Evolutionary conservation across 495 filamentous ascomycete genomes (phyloP), one percentile per base, ranked within the genome.

Genomic region (Aspergillus heteromorphus): DNA sequence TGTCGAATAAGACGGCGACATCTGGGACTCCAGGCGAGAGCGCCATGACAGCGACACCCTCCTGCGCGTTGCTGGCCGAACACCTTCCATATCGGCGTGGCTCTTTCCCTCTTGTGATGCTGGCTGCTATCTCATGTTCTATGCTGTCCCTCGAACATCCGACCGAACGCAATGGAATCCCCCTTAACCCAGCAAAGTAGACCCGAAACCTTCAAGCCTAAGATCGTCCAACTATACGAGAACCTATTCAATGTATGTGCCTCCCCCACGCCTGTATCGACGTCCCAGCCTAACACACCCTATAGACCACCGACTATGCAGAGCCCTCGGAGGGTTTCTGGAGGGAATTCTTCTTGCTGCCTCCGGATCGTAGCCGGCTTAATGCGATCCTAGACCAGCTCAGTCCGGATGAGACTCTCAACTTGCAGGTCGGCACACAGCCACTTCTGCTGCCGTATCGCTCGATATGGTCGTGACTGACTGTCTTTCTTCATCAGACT

Each of bases 161-260:
- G 14, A 38, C 57, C 52, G 42, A 60, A 50, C 59, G 70, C 53
- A 54, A 95, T 96, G 91, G 90, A 95, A 72, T 79, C 84, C 65
- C 93, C 93, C 54, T 82, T 98, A 65, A 96, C 91, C 19, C 91
- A 92, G 72, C 92, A 96, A 77, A 83, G 81, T 71, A 83, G 93
- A 65, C 95, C 93, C 54, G 90, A 91, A 65, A 79, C 82, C 40
- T 97, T 98, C 67, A 84, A 93, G 71, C 95, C 87, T 23, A 97
- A 97, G 75, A 87, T 98, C 53, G 88, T 93, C 34, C 80, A 85
- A 60, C 83, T 97, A 31, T 98, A 98, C 68, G 85, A 92, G 68
- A 78, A 79, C 49, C 76, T 98, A 47, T 92, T 98, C 72, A 85
- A 84, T 78, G 91, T 95, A 77, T 56, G 73, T 51, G 9, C 53